Evolutionary conservation across 2,329 filamentous ascomycete species (phyloP).

Genomic region (Malbranchea zuffiana): DNA sequence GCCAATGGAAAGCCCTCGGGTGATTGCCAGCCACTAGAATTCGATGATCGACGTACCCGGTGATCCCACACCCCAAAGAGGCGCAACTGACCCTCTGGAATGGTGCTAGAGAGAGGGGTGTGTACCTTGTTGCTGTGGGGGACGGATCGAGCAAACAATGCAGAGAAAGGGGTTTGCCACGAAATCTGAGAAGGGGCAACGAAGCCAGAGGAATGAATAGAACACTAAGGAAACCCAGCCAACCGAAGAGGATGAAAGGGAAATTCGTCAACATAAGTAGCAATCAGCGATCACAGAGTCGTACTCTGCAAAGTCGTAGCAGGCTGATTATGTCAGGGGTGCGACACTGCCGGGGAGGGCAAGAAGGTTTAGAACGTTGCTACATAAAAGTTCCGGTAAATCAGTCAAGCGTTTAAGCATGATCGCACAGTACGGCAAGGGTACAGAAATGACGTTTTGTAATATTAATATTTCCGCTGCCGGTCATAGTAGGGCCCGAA

Average conservation of each 20-base stretch:
- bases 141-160: neutral
- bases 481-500: no score
- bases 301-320: slow-evolving; percentile 12
- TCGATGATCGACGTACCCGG: slow-evolving; percentile 2
- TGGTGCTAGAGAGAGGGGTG: neutral
- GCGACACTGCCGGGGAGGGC: slow-evolving; percentile 12
- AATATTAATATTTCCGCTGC: no score
- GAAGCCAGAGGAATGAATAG: neutral
- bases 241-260: slow-evolving; percentile 1
- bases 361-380: slow-evolving; percentile 11
- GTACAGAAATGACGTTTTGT: no score
- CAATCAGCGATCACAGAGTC: slow-evolving; percentile 3
- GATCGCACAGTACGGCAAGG: no score
- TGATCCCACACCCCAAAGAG: slow-evolving; percentile 5
- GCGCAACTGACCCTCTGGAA: neutral
- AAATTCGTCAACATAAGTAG: slow-evolving; percentile 9
- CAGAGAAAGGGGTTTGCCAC: neutral
- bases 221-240: neutral
- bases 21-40: slow-evolving; percentile 2
- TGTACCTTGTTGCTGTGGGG: no score
- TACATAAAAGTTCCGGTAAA: slow-evolving; percentile 9
- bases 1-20: no score
- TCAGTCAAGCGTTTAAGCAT: no score
- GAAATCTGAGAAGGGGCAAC: no score
- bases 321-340: slow-evolving; percentile 11